phyloP scores from a whole-genome alignment of 208 protist species.

The Leishmania tropica region DNA sequence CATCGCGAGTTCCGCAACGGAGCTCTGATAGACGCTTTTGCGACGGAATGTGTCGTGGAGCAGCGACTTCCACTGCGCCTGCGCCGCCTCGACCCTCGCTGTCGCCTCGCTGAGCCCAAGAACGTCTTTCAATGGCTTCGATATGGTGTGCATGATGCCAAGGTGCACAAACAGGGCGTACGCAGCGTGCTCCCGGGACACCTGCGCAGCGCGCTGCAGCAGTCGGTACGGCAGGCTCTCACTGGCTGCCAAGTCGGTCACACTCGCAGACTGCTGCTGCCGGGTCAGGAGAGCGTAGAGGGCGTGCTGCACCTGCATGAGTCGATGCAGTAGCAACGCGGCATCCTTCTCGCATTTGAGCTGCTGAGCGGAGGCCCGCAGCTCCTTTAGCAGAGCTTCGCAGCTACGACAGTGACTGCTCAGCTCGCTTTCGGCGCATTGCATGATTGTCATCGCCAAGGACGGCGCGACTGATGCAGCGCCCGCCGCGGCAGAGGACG shows the following conservation, averaged over 20 bases:
- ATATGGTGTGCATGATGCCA: constrained; percentile 23
- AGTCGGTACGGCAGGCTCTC: constrained; percentile 45
- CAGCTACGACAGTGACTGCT: constrained; percentile 43
- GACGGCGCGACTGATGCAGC: neutral
- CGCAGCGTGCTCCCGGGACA: constrained; percentile 37
- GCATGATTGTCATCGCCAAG: constrained; percentile 47
- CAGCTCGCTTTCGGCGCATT: constrained; percentile 44
- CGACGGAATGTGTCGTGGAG: constrained; percentile 29
- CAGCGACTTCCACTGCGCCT: constrained; percentile 44
- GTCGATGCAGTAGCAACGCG: constrained; percentile 35
- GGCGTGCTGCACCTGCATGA: constrained; percentile 48
- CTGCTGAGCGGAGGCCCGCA: constrained; percentile 17
- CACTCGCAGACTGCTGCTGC: constrained; percentile 41
- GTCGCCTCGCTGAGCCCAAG: constrained; percentile 44
- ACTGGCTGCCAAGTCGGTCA: constrained; percentile 36
- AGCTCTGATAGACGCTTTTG: constrained; percentile 30
- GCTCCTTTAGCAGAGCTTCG: constrained; percentile 28
- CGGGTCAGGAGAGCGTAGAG: constrained; percentile 58
- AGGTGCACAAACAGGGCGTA: constrained; percentile 35
- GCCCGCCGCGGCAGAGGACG: constrained; percentile 22
- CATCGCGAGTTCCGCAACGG: constrained; percentile 27
- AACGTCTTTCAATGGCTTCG: constrained; percentile 39
- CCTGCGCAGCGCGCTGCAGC: constrained; percentile 35
- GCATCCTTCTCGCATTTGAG: constrained; percentile 6
- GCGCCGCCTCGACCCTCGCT: constrained; percentile 9